Conservation (phyloP, 768 basidiomycete species). For the Suillus variegatus region DNA sequence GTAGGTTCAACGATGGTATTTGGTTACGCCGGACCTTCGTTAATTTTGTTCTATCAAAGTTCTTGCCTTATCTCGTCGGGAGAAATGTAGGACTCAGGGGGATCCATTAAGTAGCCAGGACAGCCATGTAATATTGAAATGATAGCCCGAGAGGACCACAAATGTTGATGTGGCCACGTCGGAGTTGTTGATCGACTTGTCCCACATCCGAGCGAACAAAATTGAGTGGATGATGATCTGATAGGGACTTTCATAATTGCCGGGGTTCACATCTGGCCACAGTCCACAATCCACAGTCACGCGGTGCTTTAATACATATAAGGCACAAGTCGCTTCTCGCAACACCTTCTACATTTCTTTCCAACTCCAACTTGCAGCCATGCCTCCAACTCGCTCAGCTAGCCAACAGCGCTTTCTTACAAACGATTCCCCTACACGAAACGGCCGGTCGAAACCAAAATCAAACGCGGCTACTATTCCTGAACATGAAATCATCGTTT, state of each 20-base stretch:
- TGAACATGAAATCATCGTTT: slow-evolving; percentile 27
- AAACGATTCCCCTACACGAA: slow-evolving; percentile 5
- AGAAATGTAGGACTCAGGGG: too few species aligned
- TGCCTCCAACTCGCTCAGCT: slow-evolving; percentile 32
- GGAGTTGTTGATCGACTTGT: too few species aligned
- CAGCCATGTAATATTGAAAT: too few species aligned
- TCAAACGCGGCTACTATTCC: slow-evolving; percentile 17
- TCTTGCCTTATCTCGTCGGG: too few species aligned
- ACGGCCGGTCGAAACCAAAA: slow-evolving; percentile 14
- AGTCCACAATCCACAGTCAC: not conserved
- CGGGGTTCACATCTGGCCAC: not conserved
- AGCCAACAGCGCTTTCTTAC: slow-evolving; percentile 19
- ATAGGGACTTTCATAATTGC: not conserved
- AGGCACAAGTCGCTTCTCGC: not conserved
- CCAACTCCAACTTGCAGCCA: not conserved
- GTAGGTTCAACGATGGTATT: too few species aligned
- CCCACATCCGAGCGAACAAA: too few species aligned
- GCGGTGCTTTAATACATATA: not conserved
- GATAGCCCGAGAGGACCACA: too few species aligned
- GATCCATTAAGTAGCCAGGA: too few species aligned
- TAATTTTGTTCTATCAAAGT: too few species aligned
- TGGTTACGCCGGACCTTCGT: too few species aligned
- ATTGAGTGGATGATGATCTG: too few species aligned
- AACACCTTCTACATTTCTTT: not conserved
- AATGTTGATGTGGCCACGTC: too few species aligned